phyloP scores from a whole-genome alignment of 2,329 filamentous ascomycete genomes.

The Fusarium lateritium region DNA sequence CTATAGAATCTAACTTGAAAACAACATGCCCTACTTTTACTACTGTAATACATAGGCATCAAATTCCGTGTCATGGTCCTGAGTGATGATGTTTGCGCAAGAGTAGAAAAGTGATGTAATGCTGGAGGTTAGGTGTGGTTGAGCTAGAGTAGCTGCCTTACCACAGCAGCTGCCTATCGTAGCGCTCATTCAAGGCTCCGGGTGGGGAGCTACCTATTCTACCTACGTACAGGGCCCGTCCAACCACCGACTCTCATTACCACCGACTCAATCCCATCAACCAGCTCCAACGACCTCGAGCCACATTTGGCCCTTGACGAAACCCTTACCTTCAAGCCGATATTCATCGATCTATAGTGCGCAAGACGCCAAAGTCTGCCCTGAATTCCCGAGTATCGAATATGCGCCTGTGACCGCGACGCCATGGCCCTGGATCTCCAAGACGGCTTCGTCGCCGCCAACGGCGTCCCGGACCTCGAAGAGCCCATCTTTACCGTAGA shows the following conservation, averaged over 20 bases:
- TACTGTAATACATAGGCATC: background rate
- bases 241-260: conserved; percentile 37
- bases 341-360: background rate
- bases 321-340: background rate
- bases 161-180: conserved; percentile 28
- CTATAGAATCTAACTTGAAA: conserved; percentile 7
- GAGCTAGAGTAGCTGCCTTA: conserved; percentile 30
- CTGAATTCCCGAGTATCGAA: conserved; percentile 29
- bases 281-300: conserved; percentile 28
- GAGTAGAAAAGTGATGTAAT: conserved; percentile 45
- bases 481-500: conserved; percentile 95
- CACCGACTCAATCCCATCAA: conserved; percentile 21
- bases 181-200: conserved; percentile 1
- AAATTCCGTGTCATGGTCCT: background rate
- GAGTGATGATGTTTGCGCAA: background rate
- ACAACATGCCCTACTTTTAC: background rate
- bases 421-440: conserved; percentile 57
- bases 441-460: conserved; percentile 79
- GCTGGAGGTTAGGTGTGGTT: conserved; percentile 10
- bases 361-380: conserved; percentile 13
- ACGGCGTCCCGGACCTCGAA: conserved; percentile 70
- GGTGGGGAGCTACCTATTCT: conserved; percentile 33
- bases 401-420: conserved; percentile 42
- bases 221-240: conserved; percentile 18
- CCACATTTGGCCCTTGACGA: conserved; percentile 6